Conservation (phyloP, 2,329 filamentous ascomycete genomes). For the Aspergillus quadrilineatus region DNA sequence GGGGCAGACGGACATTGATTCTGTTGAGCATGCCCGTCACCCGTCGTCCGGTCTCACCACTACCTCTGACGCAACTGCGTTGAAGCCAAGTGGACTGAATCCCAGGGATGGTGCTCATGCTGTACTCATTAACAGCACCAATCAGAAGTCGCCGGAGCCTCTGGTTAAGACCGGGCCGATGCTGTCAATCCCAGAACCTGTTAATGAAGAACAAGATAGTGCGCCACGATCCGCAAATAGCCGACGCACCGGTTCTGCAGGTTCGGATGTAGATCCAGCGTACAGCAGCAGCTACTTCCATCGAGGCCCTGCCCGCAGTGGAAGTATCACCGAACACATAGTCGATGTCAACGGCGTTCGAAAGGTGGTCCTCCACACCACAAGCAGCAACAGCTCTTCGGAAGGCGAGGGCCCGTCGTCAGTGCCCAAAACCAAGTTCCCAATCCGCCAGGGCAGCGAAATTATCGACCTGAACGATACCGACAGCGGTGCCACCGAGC, state of each 20-base stretch:
- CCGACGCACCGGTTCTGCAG: conserved; percentile 22
- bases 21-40: conserved; percentile 35
- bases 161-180: conserved; percentile 27
- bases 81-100: conserved; percentile 54
- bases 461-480: conserved; percentile 15
- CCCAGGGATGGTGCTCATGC: conserved; percentile 67
- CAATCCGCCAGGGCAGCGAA: conserved; percentile 15
- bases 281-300: conserved; percentile 35
- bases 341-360: conserved; percentile 70
- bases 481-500: conserved; percentile 6
- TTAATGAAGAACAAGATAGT: conserved; percentile 33
- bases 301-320: conserved; percentile 62
- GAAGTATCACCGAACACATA: conserved; percentile 77
- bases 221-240: conserved; percentile 23
- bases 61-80: conserved; percentile 30
- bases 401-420: conserved; percentile 26
- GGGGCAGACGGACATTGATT: conserved; percentile 36
- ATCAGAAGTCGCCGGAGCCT: conserved; percentile 20
- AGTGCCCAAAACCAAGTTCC: conserved; percentile 11
- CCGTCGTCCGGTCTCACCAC: conserved; percentile 10
- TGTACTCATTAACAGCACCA: conserved; percentile 53
- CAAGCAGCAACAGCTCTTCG: conserved; percentile 56
- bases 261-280: conserved; percentile 18
- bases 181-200: conserved; percentile 33
- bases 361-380: conserved; percentile 73